A percentile compares a stretch with the other conserved stretches of the same genome.
phyloP scores from a whole-genome alignment of 345 rosid species.

The Eucalyptus lansdowneana region DNA sequence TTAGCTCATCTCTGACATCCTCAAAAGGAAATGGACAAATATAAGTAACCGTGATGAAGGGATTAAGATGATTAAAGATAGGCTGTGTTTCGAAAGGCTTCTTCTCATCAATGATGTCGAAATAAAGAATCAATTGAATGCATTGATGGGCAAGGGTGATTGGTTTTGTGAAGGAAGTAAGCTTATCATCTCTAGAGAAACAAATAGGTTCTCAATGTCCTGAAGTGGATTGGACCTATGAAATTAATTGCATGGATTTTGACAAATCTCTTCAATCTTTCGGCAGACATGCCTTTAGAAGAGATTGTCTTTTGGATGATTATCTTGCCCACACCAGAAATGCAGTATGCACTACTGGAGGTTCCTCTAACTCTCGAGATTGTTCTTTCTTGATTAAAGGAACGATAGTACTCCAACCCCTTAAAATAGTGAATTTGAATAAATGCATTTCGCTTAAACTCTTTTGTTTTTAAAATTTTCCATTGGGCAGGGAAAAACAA shows the following conservation, averaged over 20 bases:
- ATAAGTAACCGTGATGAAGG: neutral
- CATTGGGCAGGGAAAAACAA: too few species aligned
- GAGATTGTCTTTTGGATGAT: too few species aligned
- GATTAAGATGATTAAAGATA: neutral
- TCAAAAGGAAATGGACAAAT: neutral
- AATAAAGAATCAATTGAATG: neutral
- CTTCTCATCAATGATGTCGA: too few species aligned
- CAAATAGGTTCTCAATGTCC: neutral
- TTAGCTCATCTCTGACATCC: neutral
- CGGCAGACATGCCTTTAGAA: neutral
- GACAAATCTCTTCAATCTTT: neutral
- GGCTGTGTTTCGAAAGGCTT: neutral
- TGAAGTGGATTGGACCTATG: neutral
- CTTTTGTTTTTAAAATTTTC: too few species aligned
- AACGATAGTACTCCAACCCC: too few species aligned
- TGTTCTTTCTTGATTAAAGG: too few species aligned
- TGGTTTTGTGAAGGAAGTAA: neutral
- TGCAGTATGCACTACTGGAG: too few species aligned
- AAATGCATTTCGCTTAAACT: too few species aligned
- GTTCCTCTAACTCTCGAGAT: too few species aligned
- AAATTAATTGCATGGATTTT: neutral
- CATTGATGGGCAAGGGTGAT: neutral
- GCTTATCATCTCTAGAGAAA: neutral
- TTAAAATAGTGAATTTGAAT: too few species aligned
- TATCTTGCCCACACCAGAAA: too few species aligned